phyloP scores from a whole-genome alignment of 306 rosid genomes.

The Cucumis hystrix region DNA sequence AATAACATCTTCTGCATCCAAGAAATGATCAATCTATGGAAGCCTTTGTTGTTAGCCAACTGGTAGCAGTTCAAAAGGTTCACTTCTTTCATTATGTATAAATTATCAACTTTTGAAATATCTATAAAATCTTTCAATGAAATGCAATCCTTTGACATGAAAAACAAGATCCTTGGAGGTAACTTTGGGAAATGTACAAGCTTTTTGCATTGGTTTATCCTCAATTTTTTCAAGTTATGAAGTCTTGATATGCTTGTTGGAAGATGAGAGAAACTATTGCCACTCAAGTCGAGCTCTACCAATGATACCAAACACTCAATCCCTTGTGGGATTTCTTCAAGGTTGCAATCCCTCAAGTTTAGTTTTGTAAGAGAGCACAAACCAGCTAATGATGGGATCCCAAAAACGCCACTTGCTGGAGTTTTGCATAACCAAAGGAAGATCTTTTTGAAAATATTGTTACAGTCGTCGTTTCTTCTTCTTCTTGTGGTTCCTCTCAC shows the following conservation, averaged over 20 bases:
- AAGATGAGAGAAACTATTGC: conserved; percentile 3
- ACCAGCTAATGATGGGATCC: not conserved
- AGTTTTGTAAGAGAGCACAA: not conserved
- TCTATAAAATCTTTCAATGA: not conserved
- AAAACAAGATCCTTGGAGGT: not conserved
- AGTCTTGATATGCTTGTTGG: conserved; percentile 7
- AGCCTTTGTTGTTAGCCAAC: not conserved
- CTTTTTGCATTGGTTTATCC: not conserved
- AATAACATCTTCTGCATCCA: not conserved
- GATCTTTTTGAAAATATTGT: not conserved
- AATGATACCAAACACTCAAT: not conserved
- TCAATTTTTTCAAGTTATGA: not conserved
- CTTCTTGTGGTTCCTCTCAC: not conserved
- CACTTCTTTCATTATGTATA: not conserved
- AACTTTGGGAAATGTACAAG: conserved; percentile 1
- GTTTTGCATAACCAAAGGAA: not conserved
- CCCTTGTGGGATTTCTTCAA: not conserved
- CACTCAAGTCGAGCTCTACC: not conserved
- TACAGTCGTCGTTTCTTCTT: not conserved
- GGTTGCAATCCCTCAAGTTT: not conserved
- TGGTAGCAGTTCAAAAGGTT: not conserved
- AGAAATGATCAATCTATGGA: not conserved
- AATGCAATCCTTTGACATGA: not conserved
- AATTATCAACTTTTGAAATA: not conserved
- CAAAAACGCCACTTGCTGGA: not conserved